Evolutionary conservation across 768 basidiomycete genomes (phyloP), one percentile per base, ranked within the genome.

Genomic region (Lactifluus rugatus): DNA sequence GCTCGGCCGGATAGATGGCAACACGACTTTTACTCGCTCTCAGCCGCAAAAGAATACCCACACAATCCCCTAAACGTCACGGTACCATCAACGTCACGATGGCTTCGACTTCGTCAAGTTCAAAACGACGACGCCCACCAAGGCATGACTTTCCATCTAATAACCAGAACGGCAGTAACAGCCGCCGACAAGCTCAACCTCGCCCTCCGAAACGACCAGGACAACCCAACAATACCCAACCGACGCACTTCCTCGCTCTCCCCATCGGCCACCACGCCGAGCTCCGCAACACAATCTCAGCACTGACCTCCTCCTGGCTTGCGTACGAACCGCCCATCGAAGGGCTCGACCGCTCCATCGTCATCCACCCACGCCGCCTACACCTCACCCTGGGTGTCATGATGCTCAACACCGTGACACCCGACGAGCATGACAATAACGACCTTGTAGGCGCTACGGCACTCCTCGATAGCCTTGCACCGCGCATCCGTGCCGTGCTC

Each of bases 361-460:
- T 85, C 53, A 76, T 88, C 54, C 73, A 73, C 8, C 70, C 76
- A 0, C 74, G 77, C 10, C 69, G 86, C n/a, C 70, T 89, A 44
- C 87, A 90, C 68, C 70, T 89, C 56, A 89, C 87, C 0, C 71
- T 90, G 2, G 87, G 87, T 1, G 85, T 88, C 1, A 85, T 90
- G 83, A 70, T 78, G 0, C 80, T 89, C 34, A 68, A 50, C 39
- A 14, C 31, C n/a, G n/a, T n/a, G 3, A 19, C n/a, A 1, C 34
- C 34, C 34, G 3, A 34, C 34, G 34, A 34, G 2, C 10, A 16
- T 5, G 28, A 3, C n/a, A 11, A 0, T 5, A 32, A 9, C 16
- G 69, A 69, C 10, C 56, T 74, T 13, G 48, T 48, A 0, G 56
- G 55, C 5, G 72, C 73, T 0, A 49, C 62, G n/a, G 52, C 36